phyloP scores from a whole-genome alignment of 305 asterid genomes.

The Fraxinus baroniana region DNA sequence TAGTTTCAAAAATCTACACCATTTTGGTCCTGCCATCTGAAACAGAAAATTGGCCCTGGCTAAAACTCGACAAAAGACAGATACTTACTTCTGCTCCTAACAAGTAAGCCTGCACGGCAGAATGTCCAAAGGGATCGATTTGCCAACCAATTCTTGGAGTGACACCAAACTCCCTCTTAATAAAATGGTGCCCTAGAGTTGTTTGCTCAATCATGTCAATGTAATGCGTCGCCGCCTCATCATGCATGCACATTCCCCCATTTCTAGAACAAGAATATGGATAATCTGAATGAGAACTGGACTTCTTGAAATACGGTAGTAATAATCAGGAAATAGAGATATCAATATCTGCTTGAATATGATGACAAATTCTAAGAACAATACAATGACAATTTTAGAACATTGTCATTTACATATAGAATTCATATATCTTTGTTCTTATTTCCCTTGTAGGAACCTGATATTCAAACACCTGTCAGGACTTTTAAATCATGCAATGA shows the following conservation, averaged over 20 bases:
- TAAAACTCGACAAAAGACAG: neutral
- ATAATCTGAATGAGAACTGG: slow-evolving; percentile 1
- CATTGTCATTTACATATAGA: neutral
- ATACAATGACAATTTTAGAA: neutral
- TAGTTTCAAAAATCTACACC: neutral
- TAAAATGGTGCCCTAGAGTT: slow-evolving; percentile 69
- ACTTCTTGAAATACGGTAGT: neutral
- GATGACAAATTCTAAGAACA: neutral
- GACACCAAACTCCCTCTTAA: slow-evolving; percentile 56
- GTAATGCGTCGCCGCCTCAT: slow-evolving; percentile 84
- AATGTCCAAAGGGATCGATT: slow-evolving; percentile 90
- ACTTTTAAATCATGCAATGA: neutral
- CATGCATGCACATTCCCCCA: slow-evolving; percentile 94
- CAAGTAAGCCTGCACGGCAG: slow-evolving; percentile 86
- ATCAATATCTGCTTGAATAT: neutral
- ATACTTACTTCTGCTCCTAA: slow-evolving; percentile 78
- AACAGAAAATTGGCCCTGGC: neutral
- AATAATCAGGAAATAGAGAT: neutral
- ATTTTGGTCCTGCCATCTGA: neutral
- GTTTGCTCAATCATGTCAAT: slow-evolving; percentile 88
- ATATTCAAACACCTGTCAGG: neutral
- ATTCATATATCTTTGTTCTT: neutral
- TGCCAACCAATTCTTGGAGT: slow-evolving; percentile 89
- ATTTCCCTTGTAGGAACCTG: neutral
- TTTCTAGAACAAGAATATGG: slow-evolving; percentile 41